Conservation (phyloP, 2,329 filamentous ascomycete genomes). For the Proliferodiscus dingleyae region DNA sequence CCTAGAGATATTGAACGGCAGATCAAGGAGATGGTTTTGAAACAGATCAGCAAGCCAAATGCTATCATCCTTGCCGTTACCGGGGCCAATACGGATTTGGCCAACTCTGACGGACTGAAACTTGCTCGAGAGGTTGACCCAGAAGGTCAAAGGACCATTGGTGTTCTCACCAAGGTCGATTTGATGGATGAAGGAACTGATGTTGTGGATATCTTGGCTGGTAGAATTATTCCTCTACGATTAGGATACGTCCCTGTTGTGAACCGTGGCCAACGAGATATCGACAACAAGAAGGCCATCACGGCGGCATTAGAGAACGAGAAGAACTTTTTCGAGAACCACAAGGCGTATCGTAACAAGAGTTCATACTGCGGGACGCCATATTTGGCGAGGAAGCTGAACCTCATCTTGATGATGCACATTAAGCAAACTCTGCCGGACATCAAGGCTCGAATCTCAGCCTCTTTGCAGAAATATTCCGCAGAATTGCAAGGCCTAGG, state of each 20-base stretch:
- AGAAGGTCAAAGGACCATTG: conserved; percentile 95
- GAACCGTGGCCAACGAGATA: conserved; percentile 95
- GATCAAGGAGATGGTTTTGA: conserved; percentile 96
- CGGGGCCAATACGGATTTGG: conserved; percentile 93
- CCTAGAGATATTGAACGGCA: conserved; percentile 94
- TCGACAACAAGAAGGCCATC: conserved; percentile 96
- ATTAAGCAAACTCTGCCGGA: conserved; percentile 99
- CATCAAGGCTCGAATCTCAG: conserved; percentile 95
- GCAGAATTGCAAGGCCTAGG: conserved; percentile 77
- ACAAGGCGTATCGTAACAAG: conserved; percentile 98
- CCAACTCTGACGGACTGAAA: conserved; percentile 97
- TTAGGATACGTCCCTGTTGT: conserved; percentile 96
- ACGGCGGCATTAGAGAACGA: conserved; percentile 86
- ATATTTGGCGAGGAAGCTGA: conserved; percentile 92
- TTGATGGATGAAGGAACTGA: conserved; percentile 98
- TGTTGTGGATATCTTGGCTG: conserved; percentile 96
- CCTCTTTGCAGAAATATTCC: conserved; percentile 87
- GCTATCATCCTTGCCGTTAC: conserved; percentile 97
- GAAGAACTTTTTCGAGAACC: conserved; percentile 96
- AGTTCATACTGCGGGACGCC: conserved; percentile 97
- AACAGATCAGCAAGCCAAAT: conserved; percentile 98
- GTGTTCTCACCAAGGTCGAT: conserved; percentile 97
- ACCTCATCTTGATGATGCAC: conserved; percentile 99
- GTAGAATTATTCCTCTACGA: conserved; percentile 90
- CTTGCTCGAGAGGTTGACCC: conserved; percentile 94